Percentiles rank a stretch among this genome's conserved stretches.
These are phyloP conservation scores for Aspergillus pseudoviridinutans DNA, from an alignment of 2,329 filamentous ascomycete species.

Conservation along the genomic window DNA sequence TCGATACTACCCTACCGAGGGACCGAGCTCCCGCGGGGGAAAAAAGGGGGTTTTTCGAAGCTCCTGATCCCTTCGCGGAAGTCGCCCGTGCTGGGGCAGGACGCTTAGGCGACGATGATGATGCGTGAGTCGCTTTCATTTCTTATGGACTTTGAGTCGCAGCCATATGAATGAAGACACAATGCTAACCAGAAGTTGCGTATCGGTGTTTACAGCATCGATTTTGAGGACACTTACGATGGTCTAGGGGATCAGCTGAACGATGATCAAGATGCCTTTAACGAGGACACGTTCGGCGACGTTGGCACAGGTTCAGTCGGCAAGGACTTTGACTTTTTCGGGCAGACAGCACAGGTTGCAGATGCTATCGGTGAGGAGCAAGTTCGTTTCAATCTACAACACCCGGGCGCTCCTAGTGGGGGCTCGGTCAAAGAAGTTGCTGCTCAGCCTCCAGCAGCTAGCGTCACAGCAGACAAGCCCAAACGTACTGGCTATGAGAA, in stretches of 20 bases:
- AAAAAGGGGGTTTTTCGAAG: conserved; percentile 71
- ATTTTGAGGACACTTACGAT: conserved; percentile 98
- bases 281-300: conserved; percentile 87
- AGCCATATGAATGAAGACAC: background rate
- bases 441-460: conserved; percentile 43
- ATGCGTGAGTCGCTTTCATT: conserved; percentile 51
- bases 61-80: conserved; percentile 84
- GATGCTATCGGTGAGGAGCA: conserved; percentile 89
- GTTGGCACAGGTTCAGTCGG: conserved; percentile 56
- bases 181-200: background rate
- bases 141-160: background rate
- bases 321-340: conserved; percentile 97
- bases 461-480: conserved; percentile 49
- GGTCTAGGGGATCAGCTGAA: conserved; percentile 86
- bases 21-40: conserved; percentile 65
- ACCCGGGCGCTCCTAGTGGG: conserved; percentile 46
- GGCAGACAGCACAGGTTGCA: conserved; percentile 81
- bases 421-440: conserved; percentile 31
- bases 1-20: conserved; percentile 65
- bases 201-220: conserved; percentile 50
- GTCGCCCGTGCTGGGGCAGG: conserved; percentile 58
- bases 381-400: conserved; percentile 72
- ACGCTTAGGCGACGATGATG: conserved; percentile 53
- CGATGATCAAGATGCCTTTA: conserved; percentile 89
- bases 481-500: conserved; percentile 84